A percentile compares a stretch with the other conserved stretches of the same genome.
Evolutionary conservation across 192 early-diverging fungal species (phyloP).

Genomic region (Coemansia sp.): DNA sequence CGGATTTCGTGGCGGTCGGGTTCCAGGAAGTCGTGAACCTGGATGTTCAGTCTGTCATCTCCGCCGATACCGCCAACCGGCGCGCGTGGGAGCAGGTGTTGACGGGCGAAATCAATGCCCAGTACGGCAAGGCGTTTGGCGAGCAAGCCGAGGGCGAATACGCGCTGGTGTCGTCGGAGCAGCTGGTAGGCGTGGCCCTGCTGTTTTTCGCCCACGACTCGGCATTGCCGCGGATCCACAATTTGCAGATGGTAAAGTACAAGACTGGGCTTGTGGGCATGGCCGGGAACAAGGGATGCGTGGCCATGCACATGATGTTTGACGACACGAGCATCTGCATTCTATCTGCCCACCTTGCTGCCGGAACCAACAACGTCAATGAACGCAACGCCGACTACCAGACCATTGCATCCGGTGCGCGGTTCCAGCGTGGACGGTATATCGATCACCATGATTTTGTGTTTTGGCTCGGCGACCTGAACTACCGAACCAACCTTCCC

Average conservation of each 20-base stretch:
- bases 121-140: constrained; percentile 19
- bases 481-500: constrained; percentile 75
- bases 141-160: constrained; percentile 50
- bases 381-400: constrained; percentile 83
- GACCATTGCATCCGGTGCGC: constrained; percentile 67
- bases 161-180: constrained; percentile 74
- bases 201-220: constrained; percentile 78
- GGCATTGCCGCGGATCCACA: constrained; percentile 63
- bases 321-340: constrained; percentile 86
- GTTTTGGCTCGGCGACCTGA: constrained; percentile 91
- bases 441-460: constrained; percentile 77
- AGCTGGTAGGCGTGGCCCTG: constrained; percentile 86
- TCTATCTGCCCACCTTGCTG: constrained; percentile 90
- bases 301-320: constrained; percentile 82
- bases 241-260: constrained; percentile 74
- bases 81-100: constrained; percentile 40
- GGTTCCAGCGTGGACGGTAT: constrained; percentile 60
- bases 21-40: constrained; percentile 98
- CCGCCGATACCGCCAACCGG: constrained; percentile 58
- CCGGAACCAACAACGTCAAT: constrained; percentile 65
- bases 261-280: constrained; percentile 96
- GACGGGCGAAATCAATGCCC: constrained; percentile 24
- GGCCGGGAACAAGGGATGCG: constrained; percentile 96
- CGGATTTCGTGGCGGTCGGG: constrained; percentile 82
- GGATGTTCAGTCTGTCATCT: constrained; percentile 61